These are phyloP conservation scores for Neofusicoccum cordaticola DNA, from an alignment of 2,329 filamentous ascomycete species.

Conservation along the genomic window DNA sequence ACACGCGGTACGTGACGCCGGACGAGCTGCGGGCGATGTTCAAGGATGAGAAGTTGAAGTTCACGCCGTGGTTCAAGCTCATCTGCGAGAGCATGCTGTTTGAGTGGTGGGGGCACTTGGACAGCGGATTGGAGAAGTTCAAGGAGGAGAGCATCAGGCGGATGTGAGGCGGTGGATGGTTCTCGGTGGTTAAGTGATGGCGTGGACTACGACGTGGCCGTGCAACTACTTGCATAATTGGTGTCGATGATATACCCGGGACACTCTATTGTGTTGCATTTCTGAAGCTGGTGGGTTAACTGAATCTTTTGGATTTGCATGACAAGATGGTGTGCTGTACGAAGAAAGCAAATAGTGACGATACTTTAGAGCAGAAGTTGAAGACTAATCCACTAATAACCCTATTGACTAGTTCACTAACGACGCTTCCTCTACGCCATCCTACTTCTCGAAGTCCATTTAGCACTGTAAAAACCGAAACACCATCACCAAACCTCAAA, in stretches of 20 bases:
- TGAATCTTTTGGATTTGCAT: background rate
- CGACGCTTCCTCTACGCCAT: too few relatives aligned
- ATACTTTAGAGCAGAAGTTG: too few relatives aligned
- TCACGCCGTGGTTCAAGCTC: conserved; percentile 99
- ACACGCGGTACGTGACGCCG: conserved; percentile 77
- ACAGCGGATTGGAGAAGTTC: conserved; percentile 78
- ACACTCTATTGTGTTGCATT: background rate
- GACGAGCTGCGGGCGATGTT: conserved; percentile 85
- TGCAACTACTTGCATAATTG: background rate
- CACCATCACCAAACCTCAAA: conserved; percentile 9
- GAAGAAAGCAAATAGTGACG: too few relatives aligned
- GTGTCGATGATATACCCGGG: background rate
- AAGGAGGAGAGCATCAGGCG: conserved; percentile 84
- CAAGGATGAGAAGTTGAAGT: conserved; percentile 72
- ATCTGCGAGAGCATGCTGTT: conserved; percentile 98
- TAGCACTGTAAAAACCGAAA: background rate
- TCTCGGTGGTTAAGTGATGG: background rate
- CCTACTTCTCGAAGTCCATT: too few relatives aligned
- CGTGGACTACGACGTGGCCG: background rate
- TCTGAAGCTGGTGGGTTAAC: background rate
- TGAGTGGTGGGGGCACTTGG: conserved; percentile 91
- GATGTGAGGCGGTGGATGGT: conserved; percentile 53
- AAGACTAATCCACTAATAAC: too few relatives aligned
- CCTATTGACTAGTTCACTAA: too few relatives aligned
- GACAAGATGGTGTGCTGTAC: background rate